Conservation (phyloP, 768 basidiomycete genomes). For the Lactarius indigo region DNA sequence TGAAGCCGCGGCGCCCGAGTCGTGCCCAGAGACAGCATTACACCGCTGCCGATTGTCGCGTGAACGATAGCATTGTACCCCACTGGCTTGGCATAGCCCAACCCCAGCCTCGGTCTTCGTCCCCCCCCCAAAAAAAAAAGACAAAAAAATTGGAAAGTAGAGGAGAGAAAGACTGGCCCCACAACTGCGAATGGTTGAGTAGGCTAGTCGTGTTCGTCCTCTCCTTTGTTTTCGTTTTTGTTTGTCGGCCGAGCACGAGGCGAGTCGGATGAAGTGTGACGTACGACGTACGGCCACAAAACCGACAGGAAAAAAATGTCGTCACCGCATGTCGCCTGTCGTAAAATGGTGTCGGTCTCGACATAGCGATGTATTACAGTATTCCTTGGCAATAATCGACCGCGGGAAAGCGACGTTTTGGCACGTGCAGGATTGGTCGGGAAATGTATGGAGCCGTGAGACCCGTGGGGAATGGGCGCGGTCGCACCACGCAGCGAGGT, state of each 20-base stretch:
- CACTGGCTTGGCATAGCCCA: background rate
- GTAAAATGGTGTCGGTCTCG: background rate
- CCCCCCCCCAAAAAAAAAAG: background rate
- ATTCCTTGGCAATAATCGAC: background rate
- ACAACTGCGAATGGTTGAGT: background rate
- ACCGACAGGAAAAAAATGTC: background rate
- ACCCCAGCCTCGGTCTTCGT: background rate
- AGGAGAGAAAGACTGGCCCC: background rate
- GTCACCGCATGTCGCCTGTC: background rate
- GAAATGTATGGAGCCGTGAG: background rate
- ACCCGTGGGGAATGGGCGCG: no score
- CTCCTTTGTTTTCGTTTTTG: background rate
- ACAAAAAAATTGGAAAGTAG: no score
- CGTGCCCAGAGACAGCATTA: background rate
- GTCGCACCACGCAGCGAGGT: background rate
- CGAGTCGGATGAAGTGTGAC: background rate
- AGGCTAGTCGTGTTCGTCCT: background rate
- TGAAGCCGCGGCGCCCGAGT: background rate
- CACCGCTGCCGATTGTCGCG: no score
- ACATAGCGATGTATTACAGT: background rate
- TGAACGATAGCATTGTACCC: no score
- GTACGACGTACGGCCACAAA: background rate
- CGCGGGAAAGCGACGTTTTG: background rate
- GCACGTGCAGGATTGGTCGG: background rate
- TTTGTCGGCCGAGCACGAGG: background rate